These are phyloP conservation scores for Chrysopogon serrulatus DNA, from an alignment of 176 grass and related monocot genomes.

Conservation along the genomic window DNA sequence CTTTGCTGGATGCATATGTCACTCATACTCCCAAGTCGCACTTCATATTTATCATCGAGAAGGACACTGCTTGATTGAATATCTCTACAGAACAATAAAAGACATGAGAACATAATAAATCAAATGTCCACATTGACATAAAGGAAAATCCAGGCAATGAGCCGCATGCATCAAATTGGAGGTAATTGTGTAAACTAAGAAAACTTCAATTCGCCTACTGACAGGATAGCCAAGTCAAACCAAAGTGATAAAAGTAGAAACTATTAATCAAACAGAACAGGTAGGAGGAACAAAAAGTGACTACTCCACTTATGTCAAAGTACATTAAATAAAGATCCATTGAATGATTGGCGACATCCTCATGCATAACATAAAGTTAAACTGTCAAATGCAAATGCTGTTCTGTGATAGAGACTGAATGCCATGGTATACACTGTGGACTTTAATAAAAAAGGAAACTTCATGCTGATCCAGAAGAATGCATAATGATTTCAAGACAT, in stretches of 20 bases:
- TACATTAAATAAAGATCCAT: background rate
- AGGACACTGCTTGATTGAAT: slow-evolving; percentile 97
- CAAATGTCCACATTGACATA: background rate
- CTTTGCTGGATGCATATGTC: slow-evolving; percentile 72
- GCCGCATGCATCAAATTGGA: slow-evolving; percentile 15
- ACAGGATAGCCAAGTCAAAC: slow-evolving; percentile 9
- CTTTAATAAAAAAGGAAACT: slow-evolving; percentile 8
- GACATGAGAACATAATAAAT: slow-evolving; percentile 7
- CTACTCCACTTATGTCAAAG: background rate
- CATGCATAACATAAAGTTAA: slow-evolving; percentile 17
- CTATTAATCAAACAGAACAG: slow-evolving; percentile 11
- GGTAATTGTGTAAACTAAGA: background rate
- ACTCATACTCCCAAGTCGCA: slow-evolving; percentile 92
- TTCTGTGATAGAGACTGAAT: slow-evolving; percentile 9
- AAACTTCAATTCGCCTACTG: background rate
- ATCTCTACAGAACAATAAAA: slow-evolving; percentile 64
- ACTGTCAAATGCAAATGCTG: slow-evolving; percentile 9
- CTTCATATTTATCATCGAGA: slow-evolving; percentile 96
- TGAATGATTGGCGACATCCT: slow-evolving; percentile 4
- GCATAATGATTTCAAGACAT: background rate
- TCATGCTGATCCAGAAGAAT: background rate
- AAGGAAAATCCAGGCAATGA: background rate
- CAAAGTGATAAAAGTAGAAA: slow-evolving; percentile 15
- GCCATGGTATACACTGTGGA: background rate
- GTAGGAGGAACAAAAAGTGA: background rate